Evolutionary conservation across 305 asterid genomes (phyloP).

Genomic region (Lippia alba): DNA sequence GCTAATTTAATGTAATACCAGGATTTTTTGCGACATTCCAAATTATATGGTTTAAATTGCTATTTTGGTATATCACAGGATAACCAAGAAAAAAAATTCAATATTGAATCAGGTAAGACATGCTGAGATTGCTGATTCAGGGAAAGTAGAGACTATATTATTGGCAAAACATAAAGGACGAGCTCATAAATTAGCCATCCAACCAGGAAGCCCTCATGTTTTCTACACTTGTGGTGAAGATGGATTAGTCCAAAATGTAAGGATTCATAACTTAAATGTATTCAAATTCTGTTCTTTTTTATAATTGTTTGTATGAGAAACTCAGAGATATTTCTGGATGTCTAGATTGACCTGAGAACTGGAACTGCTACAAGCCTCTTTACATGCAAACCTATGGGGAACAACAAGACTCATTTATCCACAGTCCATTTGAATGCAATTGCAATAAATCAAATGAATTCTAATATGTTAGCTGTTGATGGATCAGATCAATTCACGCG

Average conservation of each 20-base stretch:
- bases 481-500: constrained; percentile 91
- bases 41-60: constrained; percentile 11
- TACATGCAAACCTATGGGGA: constrained; percentile 62
- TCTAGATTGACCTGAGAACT: constrained; percentile 86
- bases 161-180: constrained; percentile 73
- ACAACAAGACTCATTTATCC: constrained; percentile 24
- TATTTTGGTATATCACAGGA: too few relatives aligned
- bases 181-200: constrained; percentile 83
- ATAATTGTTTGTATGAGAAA: too few relatives aligned
- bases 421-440: constrained; percentile 71
- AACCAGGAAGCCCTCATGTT: constrained; percentile 88
- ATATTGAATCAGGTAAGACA: constrained; percentile 66
- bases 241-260: constrained; percentile 92
- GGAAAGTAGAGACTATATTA: constrained; percentile 66
- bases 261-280: constrained; percentile 32
- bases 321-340: not conserved
- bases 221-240: constrained; percentile 93
- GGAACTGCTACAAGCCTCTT: constrained; percentile 67
- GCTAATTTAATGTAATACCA: too few relatives aligned
- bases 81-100: too few relatives aligned
- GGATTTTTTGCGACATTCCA: too few relatives aligned
- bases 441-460: constrained; percentile 85
- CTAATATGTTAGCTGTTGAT: constrained; percentile 82
- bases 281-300: too few relatives aligned
- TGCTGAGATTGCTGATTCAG: constrained; percentile 69